Conservation (phyloP, 805 yeast genomes). For the Candida ovalis region DNA sequence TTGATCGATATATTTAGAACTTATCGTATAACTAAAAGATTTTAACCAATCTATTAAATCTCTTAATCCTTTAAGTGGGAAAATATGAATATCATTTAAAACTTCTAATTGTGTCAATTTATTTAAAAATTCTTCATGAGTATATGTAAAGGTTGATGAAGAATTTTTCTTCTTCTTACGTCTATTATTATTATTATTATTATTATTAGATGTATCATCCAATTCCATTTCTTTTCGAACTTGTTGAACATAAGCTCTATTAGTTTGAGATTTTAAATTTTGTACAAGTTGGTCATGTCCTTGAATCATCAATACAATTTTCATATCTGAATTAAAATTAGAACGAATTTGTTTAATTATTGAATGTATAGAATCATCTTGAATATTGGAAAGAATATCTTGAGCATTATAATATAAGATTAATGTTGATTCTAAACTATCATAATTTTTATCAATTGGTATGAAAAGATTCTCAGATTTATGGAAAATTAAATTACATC, state of each 20-base stretch:
- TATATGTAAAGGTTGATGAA: neutral
- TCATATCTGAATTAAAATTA: slow-evolving; percentile 18
- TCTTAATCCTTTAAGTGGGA: slow-evolving; percentile 42
- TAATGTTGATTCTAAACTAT: slow-evolving; percentile 40
- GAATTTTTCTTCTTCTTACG: slow-evolving; percentile 1
- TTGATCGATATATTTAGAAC: slow-evolving; percentile 51
- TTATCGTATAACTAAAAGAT: slow-evolving; percentile 54
- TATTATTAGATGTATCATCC: slow-evolving; percentile 4
- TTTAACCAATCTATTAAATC: slow-evolving; percentile 52
- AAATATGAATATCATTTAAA: slow-evolving; percentile 43
- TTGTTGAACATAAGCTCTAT: slow-evolving; percentile 39
- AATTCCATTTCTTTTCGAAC: slow-evolving; percentile 16
- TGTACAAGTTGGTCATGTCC: slow-evolving; percentile 46
- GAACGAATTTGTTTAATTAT: slow-evolving; percentile 23
- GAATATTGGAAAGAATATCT: slow-evolving; percentile 37
- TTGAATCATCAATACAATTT: slow-evolving; percentile 42
- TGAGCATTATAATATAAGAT: slow-evolving; percentile 45
- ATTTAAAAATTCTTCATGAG: slow-evolving; percentile 35
- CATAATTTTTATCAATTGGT: slow-evolving; percentile 40
- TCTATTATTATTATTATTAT: slow-evolving; percentile 8
- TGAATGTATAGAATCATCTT: slow-evolving; percentile 23
- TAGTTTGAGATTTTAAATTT: slow-evolving; percentile 41
- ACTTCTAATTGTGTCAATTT: slow-evolving; percentile 45
- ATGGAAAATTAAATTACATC: slow-evolving; percentile 46
- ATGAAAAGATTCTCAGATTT: slow-evolving; percentile 45